phyloP scores from a whole-genome alignment of 2,329 filamentous ascomycete species.

The Cladosporium sp. region DNA sequence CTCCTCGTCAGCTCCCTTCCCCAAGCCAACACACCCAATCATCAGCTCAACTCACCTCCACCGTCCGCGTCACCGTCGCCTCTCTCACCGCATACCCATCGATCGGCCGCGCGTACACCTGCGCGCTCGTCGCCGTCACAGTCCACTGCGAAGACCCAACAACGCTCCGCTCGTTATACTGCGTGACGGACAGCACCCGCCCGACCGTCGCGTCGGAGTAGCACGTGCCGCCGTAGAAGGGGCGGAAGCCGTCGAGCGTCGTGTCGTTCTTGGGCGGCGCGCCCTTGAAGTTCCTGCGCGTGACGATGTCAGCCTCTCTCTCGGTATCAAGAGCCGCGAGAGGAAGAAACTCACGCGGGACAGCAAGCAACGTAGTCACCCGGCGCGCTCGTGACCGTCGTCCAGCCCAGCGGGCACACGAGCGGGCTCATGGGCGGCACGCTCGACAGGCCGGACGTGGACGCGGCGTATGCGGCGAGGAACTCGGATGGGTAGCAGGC shows the following conservation, averaged over 20 bases:
- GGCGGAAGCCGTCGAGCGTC: conserved; percentile 12
- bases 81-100: conserved; percentile 13
- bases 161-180: conserved; percentile 13
- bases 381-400: conserved; percentile 13
- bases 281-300: conserved; percentile 5
- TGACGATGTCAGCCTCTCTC: too few species aligned
- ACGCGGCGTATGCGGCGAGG: conserved; percentile 10
- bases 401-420: conserved; percentile 13
- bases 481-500: conserved; percentile 13
- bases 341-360: conserved; percentile 11
- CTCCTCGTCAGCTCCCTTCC: too few species aligned
- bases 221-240: conserved; percentile 15
- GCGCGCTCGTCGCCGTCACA: conserved; percentile 2
- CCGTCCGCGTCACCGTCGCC: not conserved
- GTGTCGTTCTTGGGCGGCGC: conserved; percentile 7
- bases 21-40: too few species aligned
- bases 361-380: conserved; percentile 17
- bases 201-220: conserved; percentile 12
- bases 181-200: conserved; percentile 8
- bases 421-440: conserved; percentile 14
- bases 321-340: not conserved
- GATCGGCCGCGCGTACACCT: conserved; percentile 15
- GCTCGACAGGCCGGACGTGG: conserved; percentile 1
- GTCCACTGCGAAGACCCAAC: conserved; percentile 9
- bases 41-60: too few species aligned